Evolutionary conservation across 345 rosid genomes (phyloP).

Genomic region (Odontarrhena argentea): DNA sequence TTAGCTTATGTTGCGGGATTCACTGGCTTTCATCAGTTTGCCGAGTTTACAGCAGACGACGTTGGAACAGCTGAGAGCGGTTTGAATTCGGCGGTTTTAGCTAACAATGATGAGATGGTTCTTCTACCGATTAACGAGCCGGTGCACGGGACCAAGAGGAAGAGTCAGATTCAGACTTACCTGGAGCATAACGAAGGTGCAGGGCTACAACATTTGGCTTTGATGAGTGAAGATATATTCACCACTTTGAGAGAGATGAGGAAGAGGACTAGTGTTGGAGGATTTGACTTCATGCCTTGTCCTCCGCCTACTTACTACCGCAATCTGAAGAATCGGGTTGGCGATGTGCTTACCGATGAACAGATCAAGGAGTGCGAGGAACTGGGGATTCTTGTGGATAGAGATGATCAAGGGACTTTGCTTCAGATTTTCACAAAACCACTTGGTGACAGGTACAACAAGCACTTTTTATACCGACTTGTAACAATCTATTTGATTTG

Average conservation of each 20-base stretch:
- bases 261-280: constrained; percentile 75
- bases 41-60: constrained; percentile 90
- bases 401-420: constrained; percentile 94
- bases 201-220: constrained; percentile 83
- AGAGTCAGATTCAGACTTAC: constrained; percentile 94
- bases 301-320: constrained; percentile 86
- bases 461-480: neutral
- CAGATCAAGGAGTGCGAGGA: constrained; percentile 89
- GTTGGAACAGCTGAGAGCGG: constrained; percentile 94
- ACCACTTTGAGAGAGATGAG: constrained; percentile 80
- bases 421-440: constrained; percentile 98
- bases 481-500: neutral
- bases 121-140: constrained; percentile 89
- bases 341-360: constrained; percentile 73
- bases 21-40: constrained; percentile 92
- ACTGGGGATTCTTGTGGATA: constrained; percentile 85
- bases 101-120: constrained; percentile 78
- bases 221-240: constrained; percentile 74
- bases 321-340: constrained; percentile 72
- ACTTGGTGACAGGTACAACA: constrained; percentile 73
- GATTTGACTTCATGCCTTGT: constrained; percentile 92
- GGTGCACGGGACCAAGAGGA: constrained; percentile 84
- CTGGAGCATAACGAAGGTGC: constrained; percentile 93
- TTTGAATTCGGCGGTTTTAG: constrained; percentile 73
- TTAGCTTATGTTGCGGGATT: constrained; percentile 63